Conservation (phyloP, 352 stramenopile species). For the Pythium rishiriense region DNA sequence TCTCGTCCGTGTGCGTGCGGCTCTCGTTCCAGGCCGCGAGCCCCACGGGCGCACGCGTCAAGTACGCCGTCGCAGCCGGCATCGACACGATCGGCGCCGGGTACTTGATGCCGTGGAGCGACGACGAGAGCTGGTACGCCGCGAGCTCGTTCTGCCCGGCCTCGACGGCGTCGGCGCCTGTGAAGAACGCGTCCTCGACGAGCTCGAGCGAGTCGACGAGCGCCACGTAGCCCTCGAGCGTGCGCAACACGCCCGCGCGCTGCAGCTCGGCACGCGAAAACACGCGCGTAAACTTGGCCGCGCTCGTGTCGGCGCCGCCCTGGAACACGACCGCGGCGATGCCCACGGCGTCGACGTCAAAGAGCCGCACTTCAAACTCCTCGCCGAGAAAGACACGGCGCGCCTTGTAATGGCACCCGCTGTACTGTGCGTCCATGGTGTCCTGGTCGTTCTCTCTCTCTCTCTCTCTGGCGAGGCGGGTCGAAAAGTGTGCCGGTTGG, state of each 20-base stretch:
- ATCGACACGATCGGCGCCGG: slow-evolving; percentile 59
- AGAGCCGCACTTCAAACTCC: slow-evolving; percentile 69
- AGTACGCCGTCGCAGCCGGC: slow-evolving; percentile 58
- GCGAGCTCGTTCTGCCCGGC: slow-evolving; percentile 38
- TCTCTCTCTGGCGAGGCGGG: no score
- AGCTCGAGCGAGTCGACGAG: slow-evolving; percentile 70
- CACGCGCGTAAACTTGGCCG: slow-evolving; percentile 60
- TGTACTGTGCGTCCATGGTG: slow-evolving; percentile 48
- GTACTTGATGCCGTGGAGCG: slow-evolving; percentile 53
- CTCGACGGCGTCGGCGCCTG: slow-evolving; percentile 41
- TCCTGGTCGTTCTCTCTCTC: no score
- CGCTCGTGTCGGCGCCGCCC: slow-evolving; percentile 20
- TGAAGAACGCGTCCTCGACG: slow-evolving; percentile 67
- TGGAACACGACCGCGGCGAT: slow-evolving; percentile 60
- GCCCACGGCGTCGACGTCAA: slow-evolving; percentile 71
- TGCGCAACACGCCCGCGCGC: slow-evolving; percentile 46
- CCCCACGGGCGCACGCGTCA: slow-evolving; percentile 53
- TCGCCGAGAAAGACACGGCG: slow-evolving; percentile 58
- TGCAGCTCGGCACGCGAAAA: slow-evolving; percentile 57
- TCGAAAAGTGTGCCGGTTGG: not conserved
- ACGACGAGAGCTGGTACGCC: slow-evolving; percentile 66
- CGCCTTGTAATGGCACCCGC: slow-evolving; percentile 62
- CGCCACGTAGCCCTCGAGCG: slow-evolving; percentile 59
- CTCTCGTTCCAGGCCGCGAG: slow-evolving; percentile 52
- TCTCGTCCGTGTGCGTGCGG: slow-evolving; percentile 32